Conservation (phyloP, 768 basidiomycete species). For the Leucosporidium scottii region DNA sequence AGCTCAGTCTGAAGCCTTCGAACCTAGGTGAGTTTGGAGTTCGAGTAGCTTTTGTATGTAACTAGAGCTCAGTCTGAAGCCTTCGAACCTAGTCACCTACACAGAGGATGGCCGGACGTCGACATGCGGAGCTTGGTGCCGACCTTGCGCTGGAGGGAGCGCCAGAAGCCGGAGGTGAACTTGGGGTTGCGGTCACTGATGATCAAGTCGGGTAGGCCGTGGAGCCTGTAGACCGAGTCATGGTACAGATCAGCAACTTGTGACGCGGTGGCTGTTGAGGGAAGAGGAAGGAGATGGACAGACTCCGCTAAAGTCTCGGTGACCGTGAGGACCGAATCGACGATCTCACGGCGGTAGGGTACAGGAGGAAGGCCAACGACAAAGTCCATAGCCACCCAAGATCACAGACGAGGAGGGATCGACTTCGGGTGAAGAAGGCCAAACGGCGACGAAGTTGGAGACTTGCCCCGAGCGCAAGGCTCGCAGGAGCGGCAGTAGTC, state of each 20-base stretch:
- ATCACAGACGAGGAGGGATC: not conserved
- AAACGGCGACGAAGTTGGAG: not conserved
- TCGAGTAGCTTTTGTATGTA: no score
- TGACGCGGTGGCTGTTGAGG: constrained; percentile 20
- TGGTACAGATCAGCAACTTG: constrained; percentile 46
- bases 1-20: no score
- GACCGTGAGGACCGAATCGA: constrained; percentile 7
- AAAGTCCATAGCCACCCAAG: constrained; percentile 1
- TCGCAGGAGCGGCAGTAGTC: constrained; percentile 9
- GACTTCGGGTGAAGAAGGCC: constrained; percentile 8
- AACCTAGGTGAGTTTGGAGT: no score
- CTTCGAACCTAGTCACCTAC: no score
- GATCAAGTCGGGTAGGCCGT: constrained; percentile 46
- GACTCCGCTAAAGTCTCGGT: constrained; percentile 3
- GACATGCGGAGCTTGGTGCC: constrained; percentile 43
- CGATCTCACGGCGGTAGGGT: not conserved
- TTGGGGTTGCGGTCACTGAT: constrained; percentile 47
- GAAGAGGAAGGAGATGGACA: not conserved
- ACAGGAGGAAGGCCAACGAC: not conserved
- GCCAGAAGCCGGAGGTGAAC: constrained; percentile 48
- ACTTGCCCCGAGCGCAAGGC: constrained; percentile 5
- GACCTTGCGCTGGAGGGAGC: constrained; percentile 38
- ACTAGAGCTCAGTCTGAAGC: no score
- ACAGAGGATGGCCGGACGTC: constrained; percentile 47
- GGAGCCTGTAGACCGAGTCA: constrained; percentile 42